Conservation (phyloP, 768 basidiomycete species). For the Solioccasus polychromus region DNA sequence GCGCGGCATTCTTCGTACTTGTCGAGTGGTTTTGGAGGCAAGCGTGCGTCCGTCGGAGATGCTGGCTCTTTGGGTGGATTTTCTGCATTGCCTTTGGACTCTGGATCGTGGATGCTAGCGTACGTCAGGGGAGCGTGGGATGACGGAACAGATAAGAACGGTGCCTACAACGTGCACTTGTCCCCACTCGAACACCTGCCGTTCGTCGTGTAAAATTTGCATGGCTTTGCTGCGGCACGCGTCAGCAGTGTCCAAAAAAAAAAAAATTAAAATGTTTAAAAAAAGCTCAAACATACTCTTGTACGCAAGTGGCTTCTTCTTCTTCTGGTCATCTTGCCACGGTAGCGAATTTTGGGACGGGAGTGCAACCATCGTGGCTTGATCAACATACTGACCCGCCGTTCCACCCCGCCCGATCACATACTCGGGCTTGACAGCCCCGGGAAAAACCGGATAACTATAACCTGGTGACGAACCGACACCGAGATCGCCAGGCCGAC, state of each 20-base stretch:
- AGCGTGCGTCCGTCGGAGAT: constrained; percentile 5
- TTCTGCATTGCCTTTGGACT: background rate
- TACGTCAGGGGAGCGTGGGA: constrained; percentile 1
- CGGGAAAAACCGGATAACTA: constrained; percentile 16
- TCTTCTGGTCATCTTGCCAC: constrained; percentile 15
- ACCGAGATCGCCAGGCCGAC: constrained; percentile 11
- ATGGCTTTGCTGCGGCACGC: constrained; percentile 49
- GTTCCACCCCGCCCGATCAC: constrained; percentile 1
- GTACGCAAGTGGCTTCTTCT: constrained; percentile 24
- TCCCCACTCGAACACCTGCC: constrained; percentile 52
- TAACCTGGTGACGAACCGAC: constrained; percentile 10
- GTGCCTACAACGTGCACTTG: constrained; percentile 57
- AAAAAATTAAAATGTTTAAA: background rate
- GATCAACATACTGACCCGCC: constrained; percentile 9
- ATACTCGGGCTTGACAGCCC: constrained; percentile 7
- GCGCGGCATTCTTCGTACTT: constrained; percentile 36
- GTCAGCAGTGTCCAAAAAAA: background rate
- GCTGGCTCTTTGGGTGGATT: background rate
- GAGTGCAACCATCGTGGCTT: background rate
- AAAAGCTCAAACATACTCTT: constrained; percentile 24
- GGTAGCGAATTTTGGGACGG: constrained; percentile 2
- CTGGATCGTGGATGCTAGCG: constrained; percentile 45
- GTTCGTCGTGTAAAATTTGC: constrained; percentile 49
- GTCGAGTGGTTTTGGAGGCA: constrained; percentile 28
- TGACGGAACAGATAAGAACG: background rate